Evolutionary conservation across 352 stramenopile species (phyloP).

Genomic region (Bremia lactucae): DNA sequence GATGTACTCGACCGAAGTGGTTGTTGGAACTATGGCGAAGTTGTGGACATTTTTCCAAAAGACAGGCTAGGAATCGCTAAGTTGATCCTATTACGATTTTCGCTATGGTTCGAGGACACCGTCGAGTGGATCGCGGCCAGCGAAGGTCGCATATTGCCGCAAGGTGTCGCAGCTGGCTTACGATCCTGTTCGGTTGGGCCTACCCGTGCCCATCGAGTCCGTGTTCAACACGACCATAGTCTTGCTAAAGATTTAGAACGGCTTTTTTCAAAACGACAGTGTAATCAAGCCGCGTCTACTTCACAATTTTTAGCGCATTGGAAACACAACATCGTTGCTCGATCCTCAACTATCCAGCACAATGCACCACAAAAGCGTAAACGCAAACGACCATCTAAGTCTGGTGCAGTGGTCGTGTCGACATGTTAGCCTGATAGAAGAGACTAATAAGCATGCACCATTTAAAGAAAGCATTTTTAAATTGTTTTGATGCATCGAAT

Average conservation of each 20-base stretch:
- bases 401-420: constrained; percentile 4
- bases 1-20: constrained; percentile 72
- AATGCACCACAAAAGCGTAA: constrained; percentile 28
- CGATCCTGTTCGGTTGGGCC: constrained; percentile 30
- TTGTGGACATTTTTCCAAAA: constrained; percentile 50
- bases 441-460: no score
- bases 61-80: constrained; percentile 23
- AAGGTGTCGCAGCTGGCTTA: constrained; percentile 45
- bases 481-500: no score
- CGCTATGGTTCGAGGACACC: constrained; percentile 40
- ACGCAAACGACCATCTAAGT: constrained; percentile 22
- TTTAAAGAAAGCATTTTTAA: no score
- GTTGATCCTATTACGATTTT: constrained; percentile 56
- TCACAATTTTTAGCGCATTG: constrained; percentile 12
- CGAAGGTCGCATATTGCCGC: constrained; percentile 63
- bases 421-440: constrained; percentile 2
- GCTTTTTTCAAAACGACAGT: constrained; percentile 37
- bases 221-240: constrained; percentile 35
- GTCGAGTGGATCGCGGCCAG: constrained; percentile 62
- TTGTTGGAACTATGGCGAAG: constrained; percentile 74
- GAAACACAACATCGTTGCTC: constrained; percentile 4
- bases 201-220: constrained; percentile 26
- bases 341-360: constrained; percentile 11
- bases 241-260: constrained; percentile 40
- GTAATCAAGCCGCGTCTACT: constrained; percentile 15